These are phyloP conservation scores for Beauveria caledonica DNA, from an alignment of 2,329 filamentous ascomycete species.

Conservation along the genomic window DNA sequence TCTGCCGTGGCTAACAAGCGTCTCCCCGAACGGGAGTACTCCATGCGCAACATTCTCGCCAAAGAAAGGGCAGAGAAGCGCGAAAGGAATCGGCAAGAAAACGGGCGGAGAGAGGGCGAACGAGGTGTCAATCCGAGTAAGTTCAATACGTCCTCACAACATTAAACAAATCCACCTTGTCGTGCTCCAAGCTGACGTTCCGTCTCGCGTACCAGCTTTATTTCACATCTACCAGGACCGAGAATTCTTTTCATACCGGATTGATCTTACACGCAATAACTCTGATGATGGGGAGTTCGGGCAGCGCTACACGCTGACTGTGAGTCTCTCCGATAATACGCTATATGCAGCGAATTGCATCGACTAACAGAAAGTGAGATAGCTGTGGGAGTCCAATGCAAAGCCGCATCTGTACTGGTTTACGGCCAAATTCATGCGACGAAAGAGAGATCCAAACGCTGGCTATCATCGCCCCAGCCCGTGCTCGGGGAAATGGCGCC, in stretches of 20 bases:
- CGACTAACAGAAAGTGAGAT: background rate
- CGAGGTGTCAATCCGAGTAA: constrained; percentile 42
- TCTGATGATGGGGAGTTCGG: constrained; percentile 34
- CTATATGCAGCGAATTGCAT: too few species aligned
- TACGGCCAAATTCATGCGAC: constrained; percentile 42
- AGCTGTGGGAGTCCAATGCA: constrained; percentile 62
- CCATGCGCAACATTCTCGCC: constrained; percentile 27
- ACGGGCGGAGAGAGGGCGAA: constrained; percentile 31
- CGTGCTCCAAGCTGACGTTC: background rate
- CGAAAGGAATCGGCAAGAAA: constrained; percentile 27
- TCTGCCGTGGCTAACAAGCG: constrained; percentile 28
- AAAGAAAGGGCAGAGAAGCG: constrained; percentile 23
- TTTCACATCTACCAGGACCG: constrained; percentile 58
- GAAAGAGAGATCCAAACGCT: constrained; percentile 28
- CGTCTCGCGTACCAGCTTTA: constrained; percentile 18
- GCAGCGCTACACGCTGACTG: constrained; percentile 52
- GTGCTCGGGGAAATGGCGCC: constrained; percentile 29
- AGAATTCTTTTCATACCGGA: constrained; percentile 54
- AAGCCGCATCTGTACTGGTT: constrained; percentile 54
- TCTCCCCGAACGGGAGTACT: constrained; percentile 30
- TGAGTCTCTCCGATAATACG: constrained; percentile 29
- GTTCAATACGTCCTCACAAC: constrained; percentile 15
- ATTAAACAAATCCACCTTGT: background rate
- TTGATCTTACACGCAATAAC: constrained; percentile 50
- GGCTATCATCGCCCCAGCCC: constrained; percentile 31